Percentiles rank a stretch among this genome's conserved stretches.
Evolutionary conservation across 768 basidiomycete species (phyloP).

Genomic region (Daedaleopsis nitida): DNA sequence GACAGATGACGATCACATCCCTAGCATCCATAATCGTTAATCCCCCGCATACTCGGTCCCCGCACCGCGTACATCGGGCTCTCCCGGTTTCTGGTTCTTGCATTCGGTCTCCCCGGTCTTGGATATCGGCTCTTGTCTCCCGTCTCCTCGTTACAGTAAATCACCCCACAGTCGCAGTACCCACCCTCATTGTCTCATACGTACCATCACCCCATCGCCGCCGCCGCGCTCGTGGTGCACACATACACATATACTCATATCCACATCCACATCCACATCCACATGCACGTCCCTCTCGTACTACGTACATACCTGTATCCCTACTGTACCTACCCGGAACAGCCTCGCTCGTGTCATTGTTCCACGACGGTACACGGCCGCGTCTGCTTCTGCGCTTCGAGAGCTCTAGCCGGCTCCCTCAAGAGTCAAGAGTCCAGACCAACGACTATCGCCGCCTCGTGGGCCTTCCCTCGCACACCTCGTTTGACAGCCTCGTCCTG

Average conservation of each 20-base stretch:
- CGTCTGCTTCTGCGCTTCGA: no score
- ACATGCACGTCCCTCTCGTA: neutral
- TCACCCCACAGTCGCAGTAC: neutral
- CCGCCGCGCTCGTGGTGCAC: neutral
- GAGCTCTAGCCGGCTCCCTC: no score
- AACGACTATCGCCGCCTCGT: no score
- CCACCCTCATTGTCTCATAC: neutral
- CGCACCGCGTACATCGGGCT: neutral
- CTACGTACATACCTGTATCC: neutral
- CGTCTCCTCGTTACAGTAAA: neutral
- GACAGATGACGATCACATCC: conserved; percentile 10
- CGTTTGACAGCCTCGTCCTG: no score
- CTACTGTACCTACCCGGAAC: neutral
- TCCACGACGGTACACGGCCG: no score
- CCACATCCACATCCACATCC: neutral
- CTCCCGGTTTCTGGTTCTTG: neutral
- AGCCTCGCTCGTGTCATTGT: no score
- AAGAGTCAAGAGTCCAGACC: no score
- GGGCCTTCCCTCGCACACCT: no score
- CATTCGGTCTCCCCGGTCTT: neutral
- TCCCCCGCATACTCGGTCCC: conserved; percentile 2
- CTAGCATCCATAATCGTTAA: conserved; percentile 21
- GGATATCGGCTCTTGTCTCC: neutral
- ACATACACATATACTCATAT: neutral
- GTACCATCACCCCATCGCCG: neutral